Evolutionary conservation across 2,329 filamentous ascomycete genomes (phyloP), one percentile per base, ranked within the genome.

Genomic region (Aspergillus candidus): DNA sequence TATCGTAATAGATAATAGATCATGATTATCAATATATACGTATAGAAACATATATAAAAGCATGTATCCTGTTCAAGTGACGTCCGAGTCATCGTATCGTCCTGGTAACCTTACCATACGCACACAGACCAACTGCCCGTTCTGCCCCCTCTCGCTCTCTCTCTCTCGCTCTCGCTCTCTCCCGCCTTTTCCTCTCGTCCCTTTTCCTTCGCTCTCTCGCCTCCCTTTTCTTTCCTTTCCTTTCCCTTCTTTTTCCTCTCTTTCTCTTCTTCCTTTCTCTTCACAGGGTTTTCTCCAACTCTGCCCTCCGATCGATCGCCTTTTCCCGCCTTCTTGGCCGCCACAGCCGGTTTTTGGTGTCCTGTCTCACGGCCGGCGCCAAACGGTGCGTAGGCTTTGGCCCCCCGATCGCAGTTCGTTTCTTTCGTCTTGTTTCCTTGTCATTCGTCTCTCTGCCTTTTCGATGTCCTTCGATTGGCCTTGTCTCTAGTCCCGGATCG

Each of bases 321-420:
- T 61, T 58, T 50, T 45, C 35, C 36, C 47, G 52, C 44, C 58
- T 52, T 59, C 58, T 63, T 68, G 65, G 65, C 64, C 65, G 65
- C 65, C 65, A 68, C 65, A 67, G 65, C 65, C 65, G 65, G 63
- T 66, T 58, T 60, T 67, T 67, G 65, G 65, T 68, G 65, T 68
- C 65, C 65, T 68, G 65, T 68, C 64, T 68, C 58, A 66, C 64
- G 66, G 62, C 66, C 65, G 64, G 66, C 66, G 65, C 66, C 66
- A 68, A 66, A 68, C 64, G 66, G 66, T 69, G 66, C 65, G 61
- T 68, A 68, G 66, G 65, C 66, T 67, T 63, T 62, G 63, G 65
- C 63, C 64, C 62, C 59, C 60, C 57, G 37, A 45, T 47, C 44
- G 44, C 50, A 27, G 22, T 47, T 36, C 46, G 46, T 46, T 52